A percentile compares a stretch with the other conserved stretches of the same genome.
These are phyloP conservation scores for Arabis alpina DNA, from an alignment of 345 rosid genomes.

Conservation along the genomic window DNA sequence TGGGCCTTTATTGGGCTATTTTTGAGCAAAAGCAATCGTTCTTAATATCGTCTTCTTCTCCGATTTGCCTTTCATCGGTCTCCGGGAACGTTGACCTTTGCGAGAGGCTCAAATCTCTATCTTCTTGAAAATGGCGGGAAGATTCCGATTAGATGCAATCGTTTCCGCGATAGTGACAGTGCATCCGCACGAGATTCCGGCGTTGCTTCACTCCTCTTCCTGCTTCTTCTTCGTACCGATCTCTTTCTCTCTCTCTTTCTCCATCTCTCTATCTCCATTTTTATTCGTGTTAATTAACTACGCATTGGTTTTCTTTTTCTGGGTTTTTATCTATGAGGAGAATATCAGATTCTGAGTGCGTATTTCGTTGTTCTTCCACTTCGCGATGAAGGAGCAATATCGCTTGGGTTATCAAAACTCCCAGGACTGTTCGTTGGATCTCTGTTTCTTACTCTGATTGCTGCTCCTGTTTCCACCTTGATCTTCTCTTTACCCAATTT, in stretches of 20 bases:
- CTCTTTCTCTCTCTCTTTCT: background rate
- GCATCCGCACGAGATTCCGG: slow-evolving; percentile 79
- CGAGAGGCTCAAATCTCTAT: slow-evolving; percentile 4
- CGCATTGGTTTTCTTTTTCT: background rate
- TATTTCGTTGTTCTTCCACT: slow-evolving; percentile 89
- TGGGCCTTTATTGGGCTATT: slow-evolving; percentile 32
- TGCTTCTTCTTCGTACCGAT: slow-evolving; percentile 88
- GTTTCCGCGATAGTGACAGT: slow-evolving; percentile 70
- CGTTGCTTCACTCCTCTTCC: slow-evolving; percentile 73
- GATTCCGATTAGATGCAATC: slow-evolving; percentile 56
- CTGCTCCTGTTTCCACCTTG: slow-evolving; percentile 90
- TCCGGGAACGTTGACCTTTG: slow-evolving; percentile 31
- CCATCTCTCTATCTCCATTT: background rate
- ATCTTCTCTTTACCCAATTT: slow-evolving; percentile 74
- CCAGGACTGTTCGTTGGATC: slow-evolving; percentile 84
- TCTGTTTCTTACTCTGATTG: slow-evolving; percentile 70
- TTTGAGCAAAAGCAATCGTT: background rate
- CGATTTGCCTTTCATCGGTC: slow-evolving; percentile 32
- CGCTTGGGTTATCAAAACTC: slow-evolving; percentile 78
- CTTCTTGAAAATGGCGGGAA: slow-evolving; percentile 22
- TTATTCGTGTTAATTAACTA: background rate
- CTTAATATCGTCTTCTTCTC: background rate
- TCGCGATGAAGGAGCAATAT: slow-evolving; percentile 91
- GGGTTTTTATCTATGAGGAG: background rate
- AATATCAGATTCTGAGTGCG: slow-evolving; percentile 75